These are phyloP conservation scores for Tephrocybe sp. DNA, from an alignment of 768 basidiomycete genomes.

Conservation along the genomic window DNA sequence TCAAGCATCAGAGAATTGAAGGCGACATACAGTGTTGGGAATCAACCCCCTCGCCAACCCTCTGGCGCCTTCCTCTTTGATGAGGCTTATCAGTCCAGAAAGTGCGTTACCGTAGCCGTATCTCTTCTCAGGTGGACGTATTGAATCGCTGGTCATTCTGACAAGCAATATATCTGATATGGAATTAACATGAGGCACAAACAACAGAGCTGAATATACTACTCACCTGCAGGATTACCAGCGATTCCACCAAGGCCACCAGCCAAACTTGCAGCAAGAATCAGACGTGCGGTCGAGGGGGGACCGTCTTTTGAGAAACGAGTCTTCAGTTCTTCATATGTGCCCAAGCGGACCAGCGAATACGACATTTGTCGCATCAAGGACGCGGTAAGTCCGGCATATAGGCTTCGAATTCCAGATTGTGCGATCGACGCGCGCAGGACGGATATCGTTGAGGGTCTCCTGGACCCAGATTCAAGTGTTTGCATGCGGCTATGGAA, in stretches of 20 bases:
- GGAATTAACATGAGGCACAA: slow-evolving; percentile 1
- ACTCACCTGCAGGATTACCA: slow-evolving; percentile 77
- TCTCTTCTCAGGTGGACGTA: slow-evolving; percentile 69
- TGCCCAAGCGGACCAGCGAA: slow-evolving; percentile 80
- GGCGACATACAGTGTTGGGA: slow-evolving; percentile 65
- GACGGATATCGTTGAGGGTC: slow-evolving; percentile 65
- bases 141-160: slow-evolving; percentile 86
- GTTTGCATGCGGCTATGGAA: slow-evolving; percentile 79
- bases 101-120: slow-evolving; percentile 83
- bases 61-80: slow-evolving; percentile 66
- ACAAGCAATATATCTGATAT: slow-evolving; percentile 67
- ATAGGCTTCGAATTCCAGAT: slow-evolving; percentile 73
- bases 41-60: slow-evolving; percentile 75
- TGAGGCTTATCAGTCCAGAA: slow-evolving; percentile 63
- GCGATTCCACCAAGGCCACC: slow-evolving; percentile 83
- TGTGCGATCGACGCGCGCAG: slow-evolving; percentile 63
- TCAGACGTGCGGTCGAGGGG: slow-evolving; percentile 53
- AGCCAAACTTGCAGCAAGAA: slow-evolving; percentile 67
- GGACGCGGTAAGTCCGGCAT: slow-evolving; percentile 81
- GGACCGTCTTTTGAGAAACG: slow-evolving; percentile 48
- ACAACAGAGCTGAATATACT: not conserved
- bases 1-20: slow-evolving; percentile 9
- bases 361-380: slow-evolving; percentile 90
- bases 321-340: slow-evolving; percentile 76
- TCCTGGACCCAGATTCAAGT: slow-evolving; percentile 46